Base-by-base conservation (phyloP, 2,329 filamentous ascomycete genomes). In the Aureobasidium leucospermi region DNA sequence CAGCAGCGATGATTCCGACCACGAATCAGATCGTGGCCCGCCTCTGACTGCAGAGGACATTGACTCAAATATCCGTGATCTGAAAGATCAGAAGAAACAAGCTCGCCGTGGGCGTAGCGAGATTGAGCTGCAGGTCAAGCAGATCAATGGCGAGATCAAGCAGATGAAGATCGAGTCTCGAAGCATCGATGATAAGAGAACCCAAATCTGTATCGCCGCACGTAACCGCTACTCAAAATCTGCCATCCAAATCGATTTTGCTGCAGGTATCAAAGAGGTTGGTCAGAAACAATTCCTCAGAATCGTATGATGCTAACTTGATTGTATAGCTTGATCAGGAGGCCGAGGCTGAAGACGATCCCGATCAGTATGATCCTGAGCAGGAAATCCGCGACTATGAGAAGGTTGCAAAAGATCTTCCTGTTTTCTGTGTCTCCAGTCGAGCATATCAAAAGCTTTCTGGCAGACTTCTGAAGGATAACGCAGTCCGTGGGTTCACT, bases 381-480 rank as follows among this genome's bases (percentile, higher is more conserved):
- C 66, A 77, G n/a, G 79, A 84, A 6, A 46, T 74, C 2, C 76
- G 82, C 9, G 78, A 87, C 64, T 87, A 87, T 56, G 76, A 81
- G 0, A 70, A 81, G 45, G 76, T 86, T 7, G 83, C 81, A 0
- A 69, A 69, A 8, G 75, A 73, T 0, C 73, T 88, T 0, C 80
- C 83, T 0, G 84, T 88, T 1, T 88, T 86, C 65, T 87, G 84
- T 62, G 81, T 87, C 15, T 85, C 81, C 60, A 82, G 80, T 48
- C 74, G 80, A 46, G 84, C 80, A 0, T 88, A 85, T 58, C 84
- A 88, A 64, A 83, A 84, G 64, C 70, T 87, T n/a, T 73, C 75
- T 41, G 82, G 80, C 1, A 76, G 81, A 3, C 66, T 86, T 8
- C 67, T 73, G 56, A 79, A 80, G 45, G 84, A 87, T 57, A 70